Evolutionary conservation across 1,284 basidiomycete genomes (phyloP).

Genomic region (Tilletiaria anomala): DNA sequence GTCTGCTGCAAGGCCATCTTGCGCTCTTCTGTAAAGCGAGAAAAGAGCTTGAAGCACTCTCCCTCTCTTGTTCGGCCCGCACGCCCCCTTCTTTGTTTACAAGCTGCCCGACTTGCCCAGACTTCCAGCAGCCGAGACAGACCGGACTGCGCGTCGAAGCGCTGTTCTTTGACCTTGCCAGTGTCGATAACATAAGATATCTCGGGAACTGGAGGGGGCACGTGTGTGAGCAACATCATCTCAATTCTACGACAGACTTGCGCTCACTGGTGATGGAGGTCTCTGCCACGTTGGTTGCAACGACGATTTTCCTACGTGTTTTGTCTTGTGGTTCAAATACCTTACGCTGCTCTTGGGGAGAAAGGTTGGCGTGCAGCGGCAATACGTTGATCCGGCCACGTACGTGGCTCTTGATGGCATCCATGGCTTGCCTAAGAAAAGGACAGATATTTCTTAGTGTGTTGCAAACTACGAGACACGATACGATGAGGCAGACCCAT

Average conservation of each 20-base stretch:
- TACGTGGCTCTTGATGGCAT: conserved; percentile 46
- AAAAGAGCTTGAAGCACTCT: conserved; percentile 52
- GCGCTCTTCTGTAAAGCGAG: conserved; percentile 53
- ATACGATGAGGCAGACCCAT: background rate
- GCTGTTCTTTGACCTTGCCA: conserved; percentile 78
- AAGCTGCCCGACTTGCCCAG: conserved; percentile 67
- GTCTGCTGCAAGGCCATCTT: conserved; percentile 54
- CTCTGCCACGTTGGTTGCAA: conserved; percentile 78
- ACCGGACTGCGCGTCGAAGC: conserved; percentile 61
- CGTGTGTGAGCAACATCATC: no score
- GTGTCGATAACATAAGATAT: conserved; percentile 47
- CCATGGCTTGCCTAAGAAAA: conserved; percentile 51
- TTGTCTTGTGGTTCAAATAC: conserved; percentile 59
- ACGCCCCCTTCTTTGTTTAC: conserved; percentile 68
- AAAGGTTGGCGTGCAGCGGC: conserved; percentile 78
- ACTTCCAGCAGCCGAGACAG: conserved; percentile 63
- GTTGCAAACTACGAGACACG: no score
- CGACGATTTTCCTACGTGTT: conserved; percentile 59
- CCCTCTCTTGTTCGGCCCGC: conserved; percentile 58
- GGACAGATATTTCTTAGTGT: background rate
- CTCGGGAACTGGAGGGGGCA: no score
- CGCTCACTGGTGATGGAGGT: conserved; percentile 91
- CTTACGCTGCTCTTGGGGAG: conserved; percentile 64
- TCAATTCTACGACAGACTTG: no score
- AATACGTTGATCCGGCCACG: conserved; percentile 50